Base-by-base conservation (phyloP, 1,284 basidiomycete species). In the Ceratobasidium sp. region DNA sequence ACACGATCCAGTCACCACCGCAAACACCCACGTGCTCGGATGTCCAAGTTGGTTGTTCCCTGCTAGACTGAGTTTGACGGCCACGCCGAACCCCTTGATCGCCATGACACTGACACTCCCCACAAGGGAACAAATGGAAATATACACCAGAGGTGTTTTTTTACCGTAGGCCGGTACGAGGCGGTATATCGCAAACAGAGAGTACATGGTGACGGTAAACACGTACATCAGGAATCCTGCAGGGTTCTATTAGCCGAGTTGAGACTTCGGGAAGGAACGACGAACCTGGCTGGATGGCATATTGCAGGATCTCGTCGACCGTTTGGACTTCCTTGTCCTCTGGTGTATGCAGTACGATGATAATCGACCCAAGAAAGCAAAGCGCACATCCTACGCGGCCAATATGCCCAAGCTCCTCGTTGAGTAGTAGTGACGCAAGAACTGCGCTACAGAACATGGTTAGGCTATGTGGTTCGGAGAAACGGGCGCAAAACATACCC, bases 21-120 rank as follows among this genome's bases (percentile, higher is more conserved):
- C 95, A 83, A 99, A 98, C 64, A 98, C 90, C 84, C 98, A 99
- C 13, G 98, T 99, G 83, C 94, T 96, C 44, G 94, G 91, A 84
- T 97, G 95, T 1, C 93, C 92, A 84, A 99, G 94, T 85, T 99
- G 97, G 86, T 99, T 99, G 84, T 95, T 96, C 68, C 97, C 97
- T 10, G 91, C 90, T 80, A 99, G 88, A 0, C 97, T 99, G 79
- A 99, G 90, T 85, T 99, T 99, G 83, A 99, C 90, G 3, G 97
- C 97, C 46, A 98, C 93, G 68, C 97, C 97, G 82, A 99, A 97
- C 62, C 96, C 97, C 86, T 98, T 97, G 88, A 97, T 93, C 67
- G 94, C 93, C 96, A 97, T 97, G 84, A 97, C 91, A 54, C 94
- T 94, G 61, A 96, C 90, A 23, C 93, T 95, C 65, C 96, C 96